Evolutionary conservation across 164 flowering plant species (phyloP).

Genomic region (Sextonia rubra): DNA sequence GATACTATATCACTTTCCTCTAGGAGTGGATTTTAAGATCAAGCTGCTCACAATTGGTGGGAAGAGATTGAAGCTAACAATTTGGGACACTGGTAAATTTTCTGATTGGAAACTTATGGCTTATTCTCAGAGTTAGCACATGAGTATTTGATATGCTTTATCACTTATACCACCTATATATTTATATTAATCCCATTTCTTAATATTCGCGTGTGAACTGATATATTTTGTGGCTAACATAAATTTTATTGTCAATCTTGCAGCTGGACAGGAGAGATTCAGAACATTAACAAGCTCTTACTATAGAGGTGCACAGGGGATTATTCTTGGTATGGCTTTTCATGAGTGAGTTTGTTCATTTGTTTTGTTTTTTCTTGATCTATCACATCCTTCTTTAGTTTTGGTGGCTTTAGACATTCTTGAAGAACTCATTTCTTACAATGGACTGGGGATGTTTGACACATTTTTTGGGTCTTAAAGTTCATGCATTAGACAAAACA

Average conservation of each 20-base stretch:
- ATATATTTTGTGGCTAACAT: not conserved
- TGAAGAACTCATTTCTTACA: too few species aligned
- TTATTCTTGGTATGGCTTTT: not conserved
- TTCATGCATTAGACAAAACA: too few species aligned
- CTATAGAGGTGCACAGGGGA: not conserved
- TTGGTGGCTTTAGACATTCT: too few species aligned
- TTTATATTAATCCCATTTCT: not conserved
- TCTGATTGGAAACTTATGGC: not conserved
- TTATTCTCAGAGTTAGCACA: too few species aligned
- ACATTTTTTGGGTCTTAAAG: too few species aligned
- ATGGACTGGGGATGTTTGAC: too few species aligned
- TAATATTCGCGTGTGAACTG: not conserved
- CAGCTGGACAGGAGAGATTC: slow-evolving; percentile 6
- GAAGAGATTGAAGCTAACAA: slow-evolving; percentile 81
- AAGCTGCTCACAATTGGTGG: slow-evolving; percentile 70
- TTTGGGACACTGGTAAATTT: slow-evolving; percentile 88
- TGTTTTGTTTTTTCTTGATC: too few species aligned
- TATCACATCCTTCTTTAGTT: too few species aligned
- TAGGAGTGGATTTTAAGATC: slow-evolving; percentile 94
- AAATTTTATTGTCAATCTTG: not conserved
- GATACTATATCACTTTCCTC: not conserved
- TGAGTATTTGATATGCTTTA: too few species aligned
- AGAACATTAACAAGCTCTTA: slow-evolving; percentile 5
- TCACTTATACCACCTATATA: too few species aligned
- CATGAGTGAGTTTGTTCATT: not conserved